A percentile compares a stretch with the other conserved stretches of the same genome.
These are phyloP conservation scores for Fusarium setosum DNA, from an alignment of 2,329 filamentous ascomycete species.

Conservation along the genomic window DNA sequence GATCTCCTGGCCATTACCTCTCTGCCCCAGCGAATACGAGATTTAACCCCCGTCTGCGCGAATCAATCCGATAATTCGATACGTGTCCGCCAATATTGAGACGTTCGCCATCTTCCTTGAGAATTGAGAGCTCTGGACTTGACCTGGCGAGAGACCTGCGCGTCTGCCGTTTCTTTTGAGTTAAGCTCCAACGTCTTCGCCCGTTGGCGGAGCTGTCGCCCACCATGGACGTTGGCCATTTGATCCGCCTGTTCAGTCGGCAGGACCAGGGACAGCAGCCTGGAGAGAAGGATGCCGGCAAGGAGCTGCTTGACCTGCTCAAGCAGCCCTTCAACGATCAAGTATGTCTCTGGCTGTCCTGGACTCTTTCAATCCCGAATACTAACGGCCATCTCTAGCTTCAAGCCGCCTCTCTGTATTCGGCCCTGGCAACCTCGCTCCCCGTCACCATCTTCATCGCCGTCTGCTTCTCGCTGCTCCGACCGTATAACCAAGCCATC, in stretches of 20 bases:
- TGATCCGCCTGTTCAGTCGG: constrained; percentile 18
- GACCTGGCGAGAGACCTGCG: background rate
- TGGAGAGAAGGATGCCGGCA: constrained; percentile 47
- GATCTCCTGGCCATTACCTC: background rate
- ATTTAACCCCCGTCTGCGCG: background rate
- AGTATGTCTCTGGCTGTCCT: constrained; percentile 46
- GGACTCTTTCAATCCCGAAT: background rate
- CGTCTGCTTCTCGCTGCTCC: constrained; percentile 86
- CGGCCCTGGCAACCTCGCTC: constrained; percentile 83
- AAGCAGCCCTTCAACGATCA: constrained; percentile 62
- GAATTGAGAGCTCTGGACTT: background rate
- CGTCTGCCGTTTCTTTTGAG: background rate
- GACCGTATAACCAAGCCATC: constrained; percentile 90
- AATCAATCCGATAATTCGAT: constrained; percentile 9
- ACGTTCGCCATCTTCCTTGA: background rate
- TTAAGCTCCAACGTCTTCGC: constrained; percentile 35
- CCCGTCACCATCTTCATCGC: constrained; percentile 80
- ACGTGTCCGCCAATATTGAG: constrained; percentile 2
- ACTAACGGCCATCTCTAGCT: constrained; percentile 41
- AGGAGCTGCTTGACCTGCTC: constrained; percentile 61
- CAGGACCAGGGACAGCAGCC: constrained; percentile 13
- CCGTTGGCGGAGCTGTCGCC: constrained; percentile 38
- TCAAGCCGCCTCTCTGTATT: constrained; percentile 70
- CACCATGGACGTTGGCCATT: constrained; percentile 35
- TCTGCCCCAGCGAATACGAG: constrained; percentile 27